These are phyloP conservation scores for Xylaria sp. DNA, from an alignment of 2,329 filamentous ascomycete genomes.

Conservation along the genomic window DNA sequence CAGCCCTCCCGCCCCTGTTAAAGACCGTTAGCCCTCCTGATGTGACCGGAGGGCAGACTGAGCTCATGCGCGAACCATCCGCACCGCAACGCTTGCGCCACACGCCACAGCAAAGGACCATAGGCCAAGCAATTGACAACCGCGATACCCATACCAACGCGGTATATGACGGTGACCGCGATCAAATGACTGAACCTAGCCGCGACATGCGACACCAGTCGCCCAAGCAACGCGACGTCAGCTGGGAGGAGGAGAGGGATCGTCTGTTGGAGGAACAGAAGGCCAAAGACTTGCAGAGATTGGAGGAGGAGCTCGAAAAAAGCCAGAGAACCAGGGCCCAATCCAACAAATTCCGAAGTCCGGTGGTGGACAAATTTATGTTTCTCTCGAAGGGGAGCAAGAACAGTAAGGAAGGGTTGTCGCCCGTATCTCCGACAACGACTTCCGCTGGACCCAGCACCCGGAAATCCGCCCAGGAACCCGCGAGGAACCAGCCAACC, in stretches of 20 bases:
- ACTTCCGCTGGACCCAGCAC: constrained; percentile 49
- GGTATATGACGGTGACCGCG: constrained; percentile 40
- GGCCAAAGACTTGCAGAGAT: constrained; percentile 59
- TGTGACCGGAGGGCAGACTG: constrained; percentile 4
- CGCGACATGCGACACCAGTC: constrained; percentile 38
- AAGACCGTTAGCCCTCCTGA: constrained; percentile 37
- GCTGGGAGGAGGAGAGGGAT: constrained; percentile 60
- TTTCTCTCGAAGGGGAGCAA: constrained; percentile 58
- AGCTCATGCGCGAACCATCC: constrained; percentile 26
- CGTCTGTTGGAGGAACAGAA: constrained; percentile 62
- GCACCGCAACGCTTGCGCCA: constrained; percentile 42
- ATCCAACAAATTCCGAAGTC: constrained; percentile 51
- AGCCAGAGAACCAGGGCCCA: constrained; percentile 45
- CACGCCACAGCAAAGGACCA: constrained; percentile 34
- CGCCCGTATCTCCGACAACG: constrained; percentile 48
- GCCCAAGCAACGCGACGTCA: constrained; percentile 49
- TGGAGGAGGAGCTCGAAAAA: constrained; percentile 57
- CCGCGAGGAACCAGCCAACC: constrained; percentile 42
- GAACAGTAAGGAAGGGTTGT: constrained; percentile 53
- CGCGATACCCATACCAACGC: constrained; percentile 25
- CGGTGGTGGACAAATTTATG: constrained; percentile 61
- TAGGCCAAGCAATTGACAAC: constrained; percentile 33
- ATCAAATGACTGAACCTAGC: constrained; percentile 36
- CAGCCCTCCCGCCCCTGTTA: constrained; percentile 47
- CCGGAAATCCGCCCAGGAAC: constrained; percentile 37